Conservation (phyloP, 1,139 yeast species). For the Kluyveromyces marxianus region DNA sequence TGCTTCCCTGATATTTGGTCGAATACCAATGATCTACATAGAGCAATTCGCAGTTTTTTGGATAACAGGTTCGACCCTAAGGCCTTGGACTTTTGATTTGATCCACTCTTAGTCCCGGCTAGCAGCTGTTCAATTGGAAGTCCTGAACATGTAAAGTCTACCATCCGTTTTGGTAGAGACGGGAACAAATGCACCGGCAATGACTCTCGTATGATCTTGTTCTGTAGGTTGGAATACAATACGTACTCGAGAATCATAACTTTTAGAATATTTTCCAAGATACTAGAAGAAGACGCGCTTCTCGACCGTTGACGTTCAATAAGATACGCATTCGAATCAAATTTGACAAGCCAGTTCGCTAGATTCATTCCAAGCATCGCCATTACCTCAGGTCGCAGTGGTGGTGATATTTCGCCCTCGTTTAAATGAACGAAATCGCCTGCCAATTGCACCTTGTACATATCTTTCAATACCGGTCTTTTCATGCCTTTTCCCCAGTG, state of each 20-base stretch:
- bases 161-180: constrained; percentile 37
- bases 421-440: constrained; percentile 24
- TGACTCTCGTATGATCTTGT: constrained; percentile 10
- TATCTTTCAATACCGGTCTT: constrained; percentile 32
- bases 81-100: background rate
- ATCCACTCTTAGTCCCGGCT: background rate
- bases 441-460: constrained; percentile 39
- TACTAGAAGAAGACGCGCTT: constrained; percentile 37
- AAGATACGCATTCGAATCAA: constrained; percentile 36
- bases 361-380: constrained; percentile 16
- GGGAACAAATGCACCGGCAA: constrained; percentile 23
- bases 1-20: constrained; percentile 1
- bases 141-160: constrained; percentile 32
- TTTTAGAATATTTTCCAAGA: constrained; percentile 44
- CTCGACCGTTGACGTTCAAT: constrained; percentile 52
- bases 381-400: constrained; percentile 17
- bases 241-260: constrained; percentile 49
- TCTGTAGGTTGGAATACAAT: constrained; percentile 33
- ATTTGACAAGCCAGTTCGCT: constrained; percentile 11
- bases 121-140: constrained; percentile 7
- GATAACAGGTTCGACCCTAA: constrained; percentile 3
- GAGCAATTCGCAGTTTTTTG: constrained; percentile 7
- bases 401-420: constrained; percentile 3
- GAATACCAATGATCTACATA: constrained; percentile 6
- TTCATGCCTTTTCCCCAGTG: constrained; percentile 17